phyloP scores from a whole-genome alignment of 495 filamentous ascomycete genomes.

The Cryomyces minteri region DNA sequence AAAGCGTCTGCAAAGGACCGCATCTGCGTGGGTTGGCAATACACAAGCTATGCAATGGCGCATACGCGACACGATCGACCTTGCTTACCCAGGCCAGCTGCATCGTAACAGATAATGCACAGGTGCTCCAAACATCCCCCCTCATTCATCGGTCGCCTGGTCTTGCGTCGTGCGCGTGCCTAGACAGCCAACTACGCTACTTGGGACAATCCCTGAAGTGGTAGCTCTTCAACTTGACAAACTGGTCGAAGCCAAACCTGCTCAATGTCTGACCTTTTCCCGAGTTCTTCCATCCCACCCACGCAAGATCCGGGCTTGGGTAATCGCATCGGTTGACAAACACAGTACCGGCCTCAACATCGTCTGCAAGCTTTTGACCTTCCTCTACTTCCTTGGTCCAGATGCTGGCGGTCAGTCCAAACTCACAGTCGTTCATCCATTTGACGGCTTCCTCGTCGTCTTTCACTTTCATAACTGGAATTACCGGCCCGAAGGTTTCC shows the following conservation, averaged over 20 bases:
- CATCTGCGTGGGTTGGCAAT: background rate
- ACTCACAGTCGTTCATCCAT: slow-evolving; percentile 90
- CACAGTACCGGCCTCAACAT: slow-evolving; percentile 84
- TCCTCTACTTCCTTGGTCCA: slow-evolving; percentile 80
- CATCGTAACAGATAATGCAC: background rate
- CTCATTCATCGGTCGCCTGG: background rate
- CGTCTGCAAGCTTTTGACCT: slow-evolving; percentile 61
- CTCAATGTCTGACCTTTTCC: slow-evolving; percentile 82
- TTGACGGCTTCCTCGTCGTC: slow-evolving; percentile 63
- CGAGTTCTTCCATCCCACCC: slow-evolving; percentile 96
- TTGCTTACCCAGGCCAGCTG: background rate
- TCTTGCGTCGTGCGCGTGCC: background rate
- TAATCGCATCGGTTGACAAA: slow-evolving; percentile 94
- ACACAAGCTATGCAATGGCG: background rate
- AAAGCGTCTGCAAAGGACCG: background rate
- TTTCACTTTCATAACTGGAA: slow-evolving; percentile 84
- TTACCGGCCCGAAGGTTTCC: slow-evolving; percentile 90
- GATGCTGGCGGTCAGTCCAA: slow-evolving; percentile 89
- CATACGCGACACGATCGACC: background rate
- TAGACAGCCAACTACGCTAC: slow-evolving; percentile 4
- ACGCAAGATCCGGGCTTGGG: slow-evolving; percentile 90
- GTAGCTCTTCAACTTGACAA: slow-evolving; percentile 88
- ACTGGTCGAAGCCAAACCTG: slow-evolving; percentile 82
- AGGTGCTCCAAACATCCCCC: background rate
- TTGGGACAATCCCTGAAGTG: slow-evolving; percentile 83